These are phyloP conservation scores for Botrytis pseudocinerea DNA, from an alignment of 2,329 filamentous ascomycete species.

Conservation along the genomic window DNA sequence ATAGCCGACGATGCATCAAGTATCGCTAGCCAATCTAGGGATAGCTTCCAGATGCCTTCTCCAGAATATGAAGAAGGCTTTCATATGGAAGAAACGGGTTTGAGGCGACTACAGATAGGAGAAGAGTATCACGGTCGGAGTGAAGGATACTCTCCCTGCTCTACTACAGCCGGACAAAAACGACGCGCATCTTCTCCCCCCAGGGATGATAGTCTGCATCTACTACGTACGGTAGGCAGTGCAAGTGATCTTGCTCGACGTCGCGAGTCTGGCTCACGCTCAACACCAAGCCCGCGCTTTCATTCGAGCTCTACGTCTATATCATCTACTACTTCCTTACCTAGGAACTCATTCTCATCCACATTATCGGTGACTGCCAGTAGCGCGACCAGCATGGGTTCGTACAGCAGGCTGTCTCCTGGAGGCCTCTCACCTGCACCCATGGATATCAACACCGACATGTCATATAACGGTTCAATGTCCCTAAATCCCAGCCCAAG, in stretches of 20 bases:
- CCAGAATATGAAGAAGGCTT: constrained; percentile 46
- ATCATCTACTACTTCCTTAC: constrained; percentile 64
- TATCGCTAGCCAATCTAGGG: constrained; percentile 52
- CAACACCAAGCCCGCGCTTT: constrained; percentile 55
- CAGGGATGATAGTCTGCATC: constrained; percentile 48
- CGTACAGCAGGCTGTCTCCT: constrained; percentile 61
- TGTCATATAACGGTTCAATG: constrained; percentile 53
- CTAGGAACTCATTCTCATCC: constrained; percentile 63
- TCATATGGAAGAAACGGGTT: constrained; percentile 54
- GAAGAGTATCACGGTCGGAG: constrained; percentile 49
- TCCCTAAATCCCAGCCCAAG: constrained; percentile 44
- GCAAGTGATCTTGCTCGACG: constrained; percentile 41
- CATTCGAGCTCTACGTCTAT: constrained; percentile 60
- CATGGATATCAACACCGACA: constrained; percentile 46
- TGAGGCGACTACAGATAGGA: constrained; percentile 50
- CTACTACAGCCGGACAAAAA: constrained; percentile 55
- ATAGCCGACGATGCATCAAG: constrained; percentile 52
- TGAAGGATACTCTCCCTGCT: constrained; percentile 37
- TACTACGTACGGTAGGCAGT: constrained; percentile 40
- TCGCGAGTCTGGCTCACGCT: constrained; percentile 53
- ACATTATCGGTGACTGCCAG: constrained; percentile 59
- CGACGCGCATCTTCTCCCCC: constrained; percentile 63
- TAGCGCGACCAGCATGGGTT: constrained; percentile 65
- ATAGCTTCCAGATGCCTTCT: constrained; percentile 57
- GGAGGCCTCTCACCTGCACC: constrained; percentile 53